Percentiles rank a stretch among this genome's conserved stretches.
These are phyloP conservation scores for Phytophthora fragariae DNA, from an alignment of 352 stramenopile species.

Conservation along the genomic window DNA sequence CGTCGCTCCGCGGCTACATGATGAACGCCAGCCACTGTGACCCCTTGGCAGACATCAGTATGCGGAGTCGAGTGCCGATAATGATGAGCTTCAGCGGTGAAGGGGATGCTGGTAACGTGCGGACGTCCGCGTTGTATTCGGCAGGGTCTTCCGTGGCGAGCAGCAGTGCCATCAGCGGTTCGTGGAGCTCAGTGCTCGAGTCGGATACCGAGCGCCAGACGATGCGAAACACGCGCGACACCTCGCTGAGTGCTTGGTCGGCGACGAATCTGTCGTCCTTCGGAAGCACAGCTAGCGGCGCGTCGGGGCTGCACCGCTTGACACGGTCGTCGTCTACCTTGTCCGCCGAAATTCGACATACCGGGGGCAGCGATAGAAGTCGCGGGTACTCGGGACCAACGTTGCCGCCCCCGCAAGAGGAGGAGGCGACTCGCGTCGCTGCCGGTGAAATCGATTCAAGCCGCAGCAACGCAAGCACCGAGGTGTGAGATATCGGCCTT, in stretches of 20 bases:
- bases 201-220: conserved; percentile 59
- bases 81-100: conserved; percentile 27
- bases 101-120: conserved; percentile 25
- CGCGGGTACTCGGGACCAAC: conserved; percentile 6
- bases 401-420: conserved; percentile 11
- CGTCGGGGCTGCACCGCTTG: conserved; percentile 20
- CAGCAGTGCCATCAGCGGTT: conserved; percentile 55
- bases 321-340: conserved; percentile 29
- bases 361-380: conserved; percentile 25
- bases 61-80: conserved; percentile 25
- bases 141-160: conserved; percentile 57
- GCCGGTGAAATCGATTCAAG: conserved; percentile 23
- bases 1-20: conserved; percentile 25
- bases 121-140: conserved; percentile 43
- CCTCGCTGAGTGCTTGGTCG: conserved; percentile 68
- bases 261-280: conserved; percentile 51
- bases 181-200: conserved; percentile 80
- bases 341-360: conserved; percentile 27
- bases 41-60: conserved; percentile 21
- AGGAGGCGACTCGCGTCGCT: conserved; percentile 10
- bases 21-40: conserved; percentile 21
- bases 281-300: conserved; percentile 32
- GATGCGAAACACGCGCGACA: conserved; percentile 76
- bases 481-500: conserved; percentile 27
- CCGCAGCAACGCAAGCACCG: conserved; percentile 36